A percentile compares a stretch with the other conserved stretches of the same genome.
Conservation (phyloP, 1,139 yeast genomes). For the Debaryomyces subglobosus region DNA sequence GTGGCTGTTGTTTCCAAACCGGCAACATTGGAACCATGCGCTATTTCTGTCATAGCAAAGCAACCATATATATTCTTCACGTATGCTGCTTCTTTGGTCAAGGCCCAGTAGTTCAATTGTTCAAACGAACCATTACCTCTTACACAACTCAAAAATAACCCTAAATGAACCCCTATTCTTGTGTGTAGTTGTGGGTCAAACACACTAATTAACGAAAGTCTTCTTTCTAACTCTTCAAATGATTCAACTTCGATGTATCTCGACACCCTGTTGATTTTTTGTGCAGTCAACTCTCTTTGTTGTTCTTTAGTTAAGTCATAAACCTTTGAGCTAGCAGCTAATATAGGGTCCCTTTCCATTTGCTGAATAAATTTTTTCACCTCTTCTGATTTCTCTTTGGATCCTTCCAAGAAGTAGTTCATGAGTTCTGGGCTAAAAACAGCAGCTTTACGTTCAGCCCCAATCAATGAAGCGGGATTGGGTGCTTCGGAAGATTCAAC, state of each 20-base stretch:
- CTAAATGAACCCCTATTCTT: slow-evolving; percentile 54
- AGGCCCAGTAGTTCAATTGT: slow-evolving; percentile 73
- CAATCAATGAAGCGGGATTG: slow-evolving; percentile 39
- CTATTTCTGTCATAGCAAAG: slow-evolving; percentile 93
- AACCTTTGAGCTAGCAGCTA: slow-evolving; percentile 38
- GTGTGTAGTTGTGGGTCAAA: slow-evolving; percentile 55
- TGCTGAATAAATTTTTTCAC: slow-evolving; percentile 42
- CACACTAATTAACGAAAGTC: slow-evolving; percentile 45
- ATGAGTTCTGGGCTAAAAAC: slow-evolving; percentile 45
- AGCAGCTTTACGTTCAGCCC: slow-evolving; percentile 36
- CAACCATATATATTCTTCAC: slow-evolving; percentile 81
- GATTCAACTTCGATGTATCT: slow-evolving; percentile 49
- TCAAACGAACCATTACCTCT: slow-evolving; percentile 55
- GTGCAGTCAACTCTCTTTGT: slow-evolving; percentile 48
- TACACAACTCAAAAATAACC: slow-evolving; percentile 50
- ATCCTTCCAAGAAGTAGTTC: slow-evolving; percentile 53
- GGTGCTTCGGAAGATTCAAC: slow-evolving; percentile 27
- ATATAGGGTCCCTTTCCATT: slow-evolving; percentile 53
- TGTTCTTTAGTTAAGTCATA: slow-evolving; percentile 45
- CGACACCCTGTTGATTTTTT: slow-evolving; percentile 46
- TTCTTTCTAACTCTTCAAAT: slow-evolving; percentile 36
- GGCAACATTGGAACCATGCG: slow-evolving; percentile 93
- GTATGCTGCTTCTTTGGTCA: slow-evolving; percentile 67
- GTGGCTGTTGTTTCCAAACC: slow-evolving; percentile 92
- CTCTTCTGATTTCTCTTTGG: slow-evolving; percentile 35